phyloP scores from a whole-genome alignment of 2,329 filamentous ascomycete genomes.

The Calycina herbarum region DNA sequence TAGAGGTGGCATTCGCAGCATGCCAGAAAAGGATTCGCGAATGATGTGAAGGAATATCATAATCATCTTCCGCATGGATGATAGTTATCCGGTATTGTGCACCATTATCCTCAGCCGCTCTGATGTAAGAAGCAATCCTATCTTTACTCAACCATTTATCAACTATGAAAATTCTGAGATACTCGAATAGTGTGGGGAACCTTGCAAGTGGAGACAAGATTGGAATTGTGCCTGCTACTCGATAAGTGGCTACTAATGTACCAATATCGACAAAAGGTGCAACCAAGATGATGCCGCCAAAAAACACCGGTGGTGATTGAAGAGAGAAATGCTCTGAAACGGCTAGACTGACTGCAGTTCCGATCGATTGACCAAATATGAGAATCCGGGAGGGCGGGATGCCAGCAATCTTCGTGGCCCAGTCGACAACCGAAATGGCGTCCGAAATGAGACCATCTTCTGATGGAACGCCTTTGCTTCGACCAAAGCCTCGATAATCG shows the following conservation, averaged over 20 bases:
- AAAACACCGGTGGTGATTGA: slow-evolving; percentile 42
- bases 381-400: slow-evolving; percentile 75
- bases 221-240: slow-evolving; percentile 63
- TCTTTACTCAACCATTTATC: slow-evolving; percentile 54
- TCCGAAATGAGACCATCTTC: slow-evolving; percentile 80
- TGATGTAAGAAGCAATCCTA: slow-evolving; percentile 47
- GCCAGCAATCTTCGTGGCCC: slow-evolving; percentile 61
- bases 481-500: slow-evolving; percentile 86
- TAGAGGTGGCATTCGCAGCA: slow-evolving; percentile 50
- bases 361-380: slow-evolving; percentile 80
- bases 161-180: slow-evolving; percentile 48
- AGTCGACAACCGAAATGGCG: slow-evolving; percentile 70
- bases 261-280: slow-evolving; percentile 58
- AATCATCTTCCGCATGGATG: slow-evolving; percentile 77
- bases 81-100: slow-evolving; percentile 58
- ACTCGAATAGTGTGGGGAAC: slow-evolving; percentile 51
- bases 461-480: slow-evolving; percentile 71
- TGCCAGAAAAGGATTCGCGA: slow-evolving; percentile 63
- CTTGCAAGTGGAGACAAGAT: slow-evolving; percentile 71
- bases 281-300: slow-evolving; percentile 55
- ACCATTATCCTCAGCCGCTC: slow-evolving; percentile 37
- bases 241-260: slow-evolving; percentile 56
- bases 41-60: slow-evolving; percentile 75
- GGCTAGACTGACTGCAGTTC: slow-evolving; percentile 77
- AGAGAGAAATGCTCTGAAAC: slow-evolving; percentile 57